These are phyloP conservation scores for Candida nemodendra DNA, from an alignment of 805 yeast genomes.

Conservation along the genomic window DNA sequence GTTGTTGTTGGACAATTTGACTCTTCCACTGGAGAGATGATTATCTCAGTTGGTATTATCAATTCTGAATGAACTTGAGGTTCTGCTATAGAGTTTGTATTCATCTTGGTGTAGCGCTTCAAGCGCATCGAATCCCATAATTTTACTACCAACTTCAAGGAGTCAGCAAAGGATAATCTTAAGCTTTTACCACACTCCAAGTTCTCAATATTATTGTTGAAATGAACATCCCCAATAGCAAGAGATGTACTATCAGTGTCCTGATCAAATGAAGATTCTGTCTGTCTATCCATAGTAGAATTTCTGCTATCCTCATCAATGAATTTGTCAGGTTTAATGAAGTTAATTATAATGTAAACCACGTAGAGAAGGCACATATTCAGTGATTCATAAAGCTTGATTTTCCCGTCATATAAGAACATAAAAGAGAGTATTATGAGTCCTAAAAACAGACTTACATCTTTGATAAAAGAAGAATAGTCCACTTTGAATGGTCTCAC, in stretches of 20 bases:
- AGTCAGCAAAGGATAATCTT: conserved; percentile 32
- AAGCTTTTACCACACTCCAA: conserved; percentile 27
- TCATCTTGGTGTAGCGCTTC: conserved; percentile 9
- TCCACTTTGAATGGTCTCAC: conserved; percentile 51
- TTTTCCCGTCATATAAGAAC: conserved; percentile 53
- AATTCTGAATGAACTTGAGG: conserved; percentile 1
- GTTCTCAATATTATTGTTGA: conserved; percentile 27
- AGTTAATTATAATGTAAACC: conserved; percentile 50
- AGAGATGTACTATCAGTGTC: conserved; percentile 4
- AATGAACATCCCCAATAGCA: conserved; percentile 12
- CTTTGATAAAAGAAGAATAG: conserved; percentile 53
- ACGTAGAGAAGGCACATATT: conserved; percentile 56
- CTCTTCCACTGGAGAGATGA: conserved; percentile 16
- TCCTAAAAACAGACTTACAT: conserved; percentile 52
- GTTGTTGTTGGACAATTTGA: neutral
- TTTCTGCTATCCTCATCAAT: conserved; percentile 6
- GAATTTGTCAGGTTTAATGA: conserved; percentile 19
- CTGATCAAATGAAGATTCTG: neutral
- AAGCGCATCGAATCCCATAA: conserved; percentile 19
- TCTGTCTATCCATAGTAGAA: neutral
- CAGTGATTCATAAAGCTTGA: conserved; percentile 56
- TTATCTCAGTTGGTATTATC: conserved; percentile 10
- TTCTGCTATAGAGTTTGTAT: neutral
- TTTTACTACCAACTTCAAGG: conserved; percentile 28
- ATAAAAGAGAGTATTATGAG: conserved; percentile 50